phyloP scores from a whole-genome alignment of 108 stramenopile genomes.

The Discostella pseudostelligera region DNA sequence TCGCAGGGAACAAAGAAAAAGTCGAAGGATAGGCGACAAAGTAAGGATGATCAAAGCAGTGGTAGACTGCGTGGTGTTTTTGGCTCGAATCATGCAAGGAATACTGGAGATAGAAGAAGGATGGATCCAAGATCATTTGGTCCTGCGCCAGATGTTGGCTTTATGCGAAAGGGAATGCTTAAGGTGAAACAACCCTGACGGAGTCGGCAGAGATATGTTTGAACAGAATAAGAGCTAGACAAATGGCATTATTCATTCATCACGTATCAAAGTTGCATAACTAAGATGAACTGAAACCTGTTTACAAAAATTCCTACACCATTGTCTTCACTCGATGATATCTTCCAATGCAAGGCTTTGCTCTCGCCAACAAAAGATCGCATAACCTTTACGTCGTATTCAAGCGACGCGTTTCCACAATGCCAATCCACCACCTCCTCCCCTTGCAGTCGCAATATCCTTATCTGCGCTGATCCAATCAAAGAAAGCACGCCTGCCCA shows the following conservation, averaged over 20 bases:
- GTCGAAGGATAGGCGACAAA: slow-evolving; percentile 23
- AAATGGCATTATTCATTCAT: too few relatives aligned
- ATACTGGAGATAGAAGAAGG: slow-evolving; percentile 43
- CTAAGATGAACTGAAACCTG: too few relatives aligned
- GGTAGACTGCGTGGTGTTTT: slow-evolving; percentile 40
- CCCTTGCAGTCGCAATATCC: slow-evolving; percentile 87
- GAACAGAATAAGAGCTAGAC: too few relatives aligned
- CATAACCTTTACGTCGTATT: too few relatives aligned
- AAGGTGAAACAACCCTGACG: slow-evolving; percentile 45
- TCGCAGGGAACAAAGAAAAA: slow-evolving; percentile 24
- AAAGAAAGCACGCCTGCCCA: slow-evolving; percentile 75
- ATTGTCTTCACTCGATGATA: too few relatives aligned
- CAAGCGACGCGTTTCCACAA: slow-evolving; percentile 79
- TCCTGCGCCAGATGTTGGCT: slow-evolving; percentile 76
- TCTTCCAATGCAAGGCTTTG: too few relatives aligned
- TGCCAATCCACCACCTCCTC: slow-evolving; percentile 90
- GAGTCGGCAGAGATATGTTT: background rate
- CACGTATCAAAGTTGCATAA: too few relatives aligned
- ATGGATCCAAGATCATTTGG: slow-evolving; percentile 51
- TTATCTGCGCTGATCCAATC: slow-evolving; percentile 92
- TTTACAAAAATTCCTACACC: too few relatives aligned
- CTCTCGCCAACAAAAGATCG: too few relatives aligned
- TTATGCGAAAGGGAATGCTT: slow-evolving; percentile 72
- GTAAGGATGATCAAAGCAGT: slow-evolving; percentile 17
- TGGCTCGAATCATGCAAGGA: slow-evolving; percentile 42